A percentile compares a stretch with the other conserved stretches of the same genome.
Conservation (phyloP, 495 filamentous ascomycete genomes). For the Lophium mytilinum region DNA sequence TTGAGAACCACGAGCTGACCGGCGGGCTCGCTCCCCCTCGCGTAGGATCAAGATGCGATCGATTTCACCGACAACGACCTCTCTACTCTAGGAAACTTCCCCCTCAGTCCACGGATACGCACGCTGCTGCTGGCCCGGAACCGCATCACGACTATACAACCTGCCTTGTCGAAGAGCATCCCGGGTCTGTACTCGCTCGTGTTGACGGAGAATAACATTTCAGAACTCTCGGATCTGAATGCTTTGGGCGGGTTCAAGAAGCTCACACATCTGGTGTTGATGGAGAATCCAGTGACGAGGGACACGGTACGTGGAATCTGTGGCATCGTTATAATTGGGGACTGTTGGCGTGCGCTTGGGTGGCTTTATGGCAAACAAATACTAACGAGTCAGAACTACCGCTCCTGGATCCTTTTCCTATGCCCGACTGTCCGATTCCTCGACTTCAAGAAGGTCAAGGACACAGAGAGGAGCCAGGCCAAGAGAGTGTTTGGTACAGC, state of each 20-base stretch:
- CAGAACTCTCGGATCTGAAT: constrained; percentile 68
- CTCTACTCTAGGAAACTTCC: constrained; percentile 80
- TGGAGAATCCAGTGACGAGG: constrained; percentile 82
- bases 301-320: constrained; percentile 64
- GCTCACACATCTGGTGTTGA: constrained; percentile 70
- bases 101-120: constrained; percentile 76
- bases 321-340: constrained; percentile 1
- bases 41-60: constrained; percentile 78
- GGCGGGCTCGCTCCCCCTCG: background rate
- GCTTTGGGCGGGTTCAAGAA: constrained; percentile 58
- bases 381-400: constrained; percentile 60
- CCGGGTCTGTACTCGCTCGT: constrained; percentile 73
- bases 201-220: constrained; percentile 46
- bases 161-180: constrained; percentile 58
- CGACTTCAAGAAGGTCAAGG: constrained; percentile 86
- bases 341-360: background rate
- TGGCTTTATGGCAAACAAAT: background rate
- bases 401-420: constrained; percentile 84
- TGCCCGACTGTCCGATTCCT: constrained; percentile 80
- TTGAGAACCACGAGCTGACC: too few species aligned
- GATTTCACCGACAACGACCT: constrained; percentile 99
- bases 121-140: constrained; percentile 88
- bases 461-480: constrained; percentile 68
- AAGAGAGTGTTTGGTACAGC: constrained; percentile 72
- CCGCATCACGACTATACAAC: constrained; percentile 71